phyloP scores from a whole-genome alignment of 2,329 filamentous ascomycete genomes.

The Alternaria panax region DNA sequence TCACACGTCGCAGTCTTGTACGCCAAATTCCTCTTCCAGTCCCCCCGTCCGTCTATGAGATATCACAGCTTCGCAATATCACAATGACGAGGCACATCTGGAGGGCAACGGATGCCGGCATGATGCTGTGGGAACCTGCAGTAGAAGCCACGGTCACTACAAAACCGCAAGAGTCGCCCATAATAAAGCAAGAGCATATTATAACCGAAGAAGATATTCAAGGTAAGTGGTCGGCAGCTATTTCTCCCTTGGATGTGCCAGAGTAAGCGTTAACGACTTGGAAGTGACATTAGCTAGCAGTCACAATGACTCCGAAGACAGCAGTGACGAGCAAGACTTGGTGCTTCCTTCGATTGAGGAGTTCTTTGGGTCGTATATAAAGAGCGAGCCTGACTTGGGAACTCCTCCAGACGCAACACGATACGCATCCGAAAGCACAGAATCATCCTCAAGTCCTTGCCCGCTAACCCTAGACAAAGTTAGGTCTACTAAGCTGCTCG shows the following conservation, averaged over 20 bases:
- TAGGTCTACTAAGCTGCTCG: not conserved
- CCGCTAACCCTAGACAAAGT: not conserved
- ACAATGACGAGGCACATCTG: not conserved
- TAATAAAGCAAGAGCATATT: not conserved
- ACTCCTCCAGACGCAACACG: not conserved
- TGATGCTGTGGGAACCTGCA: constrained; percentile 7
- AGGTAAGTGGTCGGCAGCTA: not conserved
- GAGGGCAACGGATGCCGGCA: not conserved
- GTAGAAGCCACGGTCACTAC: not conserved
- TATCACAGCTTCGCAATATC: too few species aligned
- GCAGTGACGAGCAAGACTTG: not conserved
- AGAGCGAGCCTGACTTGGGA: not conserved
- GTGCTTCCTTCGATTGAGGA: not conserved
- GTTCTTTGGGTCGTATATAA: not conserved
- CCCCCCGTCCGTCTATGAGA: too few species aligned
- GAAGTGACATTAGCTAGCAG: not conserved
- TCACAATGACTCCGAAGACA: not conserved
- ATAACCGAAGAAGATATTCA: not conserved
- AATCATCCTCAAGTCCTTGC: not conserved
- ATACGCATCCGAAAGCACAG: not conserved
- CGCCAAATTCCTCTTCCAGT: too few species aligned
- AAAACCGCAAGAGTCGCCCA: not conserved
- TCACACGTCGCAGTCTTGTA: not conserved
- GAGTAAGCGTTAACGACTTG: not conserved
- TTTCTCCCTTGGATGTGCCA: not conserved